These are phyloP conservation scores for Xylaria nigripes DNA, from an alignment of 495 filamentous ascomycete species.

Conservation along the genomic window DNA sequence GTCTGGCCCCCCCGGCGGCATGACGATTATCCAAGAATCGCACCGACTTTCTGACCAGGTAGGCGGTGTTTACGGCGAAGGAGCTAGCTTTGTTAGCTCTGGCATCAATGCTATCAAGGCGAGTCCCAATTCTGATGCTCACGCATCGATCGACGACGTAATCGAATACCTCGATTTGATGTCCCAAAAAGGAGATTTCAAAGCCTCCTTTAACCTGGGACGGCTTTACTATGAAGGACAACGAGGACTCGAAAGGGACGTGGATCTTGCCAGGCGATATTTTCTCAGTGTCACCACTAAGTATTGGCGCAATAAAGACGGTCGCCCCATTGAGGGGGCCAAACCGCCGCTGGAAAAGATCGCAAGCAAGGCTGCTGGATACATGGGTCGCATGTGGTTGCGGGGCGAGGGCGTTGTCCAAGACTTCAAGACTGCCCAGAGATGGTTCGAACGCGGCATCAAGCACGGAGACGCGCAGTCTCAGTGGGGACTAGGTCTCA, in stretches of 20 bases:
- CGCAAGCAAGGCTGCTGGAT: constrained; percentile 83
- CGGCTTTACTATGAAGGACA: constrained; percentile 87
- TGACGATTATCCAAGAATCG: constrained; percentile 61
- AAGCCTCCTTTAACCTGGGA: constrained; percentile 82
- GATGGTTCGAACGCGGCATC: constrained; percentile 83
- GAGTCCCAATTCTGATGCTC: constrained; percentile 58
- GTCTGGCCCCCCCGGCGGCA: constrained; percentile 86
- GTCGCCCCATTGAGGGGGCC: constrained; percentile 33
- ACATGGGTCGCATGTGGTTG: constrained; percentile 86
- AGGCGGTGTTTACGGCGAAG: constrained; percentile 91
- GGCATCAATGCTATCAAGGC: constrained; percentile 74
- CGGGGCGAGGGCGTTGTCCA: constrained; percentile 86
- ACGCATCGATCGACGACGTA: constrained; percentile 84
- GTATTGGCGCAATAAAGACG: constrained; percentile 69
- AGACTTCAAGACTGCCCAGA: constrained; percentile 61
- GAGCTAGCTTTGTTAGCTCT: constrained; percentile 83
- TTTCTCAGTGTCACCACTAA: constrained; percentile 74
- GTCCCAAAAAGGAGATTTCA: constrained; percentile 87
- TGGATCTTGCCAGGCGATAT: constrained; percentile 67
- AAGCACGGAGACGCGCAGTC: constrained; percentile 74
- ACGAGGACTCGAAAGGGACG: constrained; percentile 62
- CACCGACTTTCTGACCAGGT: constrained; percentile 80
- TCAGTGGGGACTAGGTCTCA: constrained; percentile 75
- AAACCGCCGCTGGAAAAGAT: constrained; percentile 63
- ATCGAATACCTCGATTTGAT: constrained; percentile 91